Evolutionary conservation across 495 filamentous ascomycete genomes (phyloP).

Genomic region (Podospora didyma): DNA sequence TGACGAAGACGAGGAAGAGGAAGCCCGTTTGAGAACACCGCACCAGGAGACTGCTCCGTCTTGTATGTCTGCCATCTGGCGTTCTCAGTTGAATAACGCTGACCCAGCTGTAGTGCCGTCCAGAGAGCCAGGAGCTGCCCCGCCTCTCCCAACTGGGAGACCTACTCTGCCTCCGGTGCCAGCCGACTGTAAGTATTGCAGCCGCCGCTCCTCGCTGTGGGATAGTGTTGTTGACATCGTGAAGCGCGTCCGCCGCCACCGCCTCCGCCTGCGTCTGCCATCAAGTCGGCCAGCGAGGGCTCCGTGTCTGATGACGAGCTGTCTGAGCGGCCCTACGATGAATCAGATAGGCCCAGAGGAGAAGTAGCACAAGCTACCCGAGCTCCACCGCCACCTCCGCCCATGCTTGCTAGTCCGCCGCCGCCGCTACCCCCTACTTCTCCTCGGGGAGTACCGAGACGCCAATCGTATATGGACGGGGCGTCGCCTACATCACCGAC

Average conservation of each 20-base stretch:
- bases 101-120: constrained; percentile 34
- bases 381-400: constrained; percentile 45
- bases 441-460: constrained; percentile 49
- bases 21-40: constrained; percentile 26
- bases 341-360: constrained; percentile 34
- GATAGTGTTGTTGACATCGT: constrained; percentile 31
- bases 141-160: constrained; percentile 60
- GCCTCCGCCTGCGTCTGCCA: constrained; percentile 44
- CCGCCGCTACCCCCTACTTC: constrained; percentile 43
- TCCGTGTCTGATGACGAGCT: constrained; percentile 94
- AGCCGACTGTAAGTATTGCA: constrained; percentile 55
- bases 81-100: constrained; percentile 22
- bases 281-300: constrained; percentile 66
- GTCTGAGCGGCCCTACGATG: constrained; percentile 54
- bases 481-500: constrained; percentile 42
- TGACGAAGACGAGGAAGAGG: constrained; percentile 25
- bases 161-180: constrained; percentile 68
- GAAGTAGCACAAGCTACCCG: constrained; percentile 33
- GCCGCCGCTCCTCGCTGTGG: constrained; percentile 8
- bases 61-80: constrained; percentile 44
- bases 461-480: constrained; percentile 50
- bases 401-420: constrained; percentile 25
- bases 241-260: constrained; percentile 56
- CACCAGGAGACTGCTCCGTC: constrained; percentile 37
- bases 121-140: constrained; percentile 36